These are phyloP conservation scores for Colletotrichum sp. DNA, from an alignment of 2,329 filamentous ascomycete genomes.

Conservation along the genomic window DNA sequence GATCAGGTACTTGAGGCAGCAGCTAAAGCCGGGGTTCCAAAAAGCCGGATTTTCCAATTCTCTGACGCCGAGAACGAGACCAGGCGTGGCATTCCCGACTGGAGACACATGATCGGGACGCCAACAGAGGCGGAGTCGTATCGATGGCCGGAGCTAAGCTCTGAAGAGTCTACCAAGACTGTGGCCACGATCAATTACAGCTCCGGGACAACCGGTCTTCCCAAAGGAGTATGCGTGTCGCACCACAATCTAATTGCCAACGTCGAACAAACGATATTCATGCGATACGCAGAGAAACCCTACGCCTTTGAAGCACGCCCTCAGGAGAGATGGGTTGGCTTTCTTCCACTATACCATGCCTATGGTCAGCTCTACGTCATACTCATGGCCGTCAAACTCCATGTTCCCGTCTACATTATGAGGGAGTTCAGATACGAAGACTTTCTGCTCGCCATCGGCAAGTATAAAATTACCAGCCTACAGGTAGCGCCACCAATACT, in stretches of 20 bases:
- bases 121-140: constrained; percentile 35
- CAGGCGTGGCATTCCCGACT: constrained; percentile 41
- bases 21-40: constrained; percentile 41
- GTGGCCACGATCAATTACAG: constrained; percentile 54
- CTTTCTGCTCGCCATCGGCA: constrained; percentile 54
- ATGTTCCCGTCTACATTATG: constrained; percentile 60
- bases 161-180: constrained; percentile 35
- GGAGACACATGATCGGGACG: constrained; percentile 41
- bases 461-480: constrained; percentile 57
- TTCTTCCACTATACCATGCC: constrained; percentile 70
- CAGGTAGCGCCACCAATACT: constrained; percentile 62
- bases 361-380: constrained; percentile 60
- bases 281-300: constrained; percentile 42
- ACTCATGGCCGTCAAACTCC: constrained; percentile 46
- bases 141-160: constrained; percentile 42
- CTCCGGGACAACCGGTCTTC: constrained; percentile 55
- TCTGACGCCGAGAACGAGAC: constrained; percentile 39
- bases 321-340: constrained; percentile 56
- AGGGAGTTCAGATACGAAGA: constrained; percentile 56
- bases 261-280: constrained; percentile 52
- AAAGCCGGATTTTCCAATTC: constrained; percentile 50
- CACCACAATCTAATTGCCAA: constrained; percentile 56
- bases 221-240: constrained; percentile 54
- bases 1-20: constrained; percentile 47
- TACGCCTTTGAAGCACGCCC: constrained; percentile 38